Conservation (phyloP, 805 yeast species). For the Wickerhamomyces rabaulensis region DNA sequence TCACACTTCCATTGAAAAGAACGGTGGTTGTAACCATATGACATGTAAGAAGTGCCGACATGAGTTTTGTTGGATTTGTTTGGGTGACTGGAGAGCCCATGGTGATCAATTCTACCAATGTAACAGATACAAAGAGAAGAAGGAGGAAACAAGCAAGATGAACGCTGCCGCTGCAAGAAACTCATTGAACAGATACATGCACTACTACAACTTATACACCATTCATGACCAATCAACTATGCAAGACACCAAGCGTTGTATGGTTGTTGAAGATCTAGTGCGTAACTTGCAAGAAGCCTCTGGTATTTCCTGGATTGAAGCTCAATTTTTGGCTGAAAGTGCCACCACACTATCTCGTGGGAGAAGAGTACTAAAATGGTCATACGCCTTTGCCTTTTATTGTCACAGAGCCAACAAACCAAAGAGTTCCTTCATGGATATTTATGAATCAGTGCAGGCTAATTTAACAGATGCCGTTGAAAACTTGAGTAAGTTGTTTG, state of each 20-base stretch:
- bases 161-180: constrained; percentile 34
- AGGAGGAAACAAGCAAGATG: constrained; percentile 24
- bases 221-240: constrained; percentile 73
- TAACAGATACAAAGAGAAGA: constrained; percentile 42
- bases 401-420: constrained; percentile 28
- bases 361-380: constrained; percentile 81
- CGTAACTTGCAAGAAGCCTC: constrained; percentile 57
- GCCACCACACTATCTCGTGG: constrained; percentile 60
- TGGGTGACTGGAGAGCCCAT: constrained; percentile 70
- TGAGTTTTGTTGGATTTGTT: constrained; percentile 94
- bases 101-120: constrained; percentile 63
- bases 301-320: constrained; percentile 80
- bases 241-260: constrained; percentile 61
- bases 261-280: constrained; percentile 59
- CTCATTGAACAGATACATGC: constrained; percentile 61
- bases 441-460: constrained; percentile 69
- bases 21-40: constrained; percentile 98
- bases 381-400: constrained; percentile 77
- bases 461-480: constrained; percentile 63
- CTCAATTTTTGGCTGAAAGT: constrained; percentile 75
- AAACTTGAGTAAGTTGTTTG: constrained; percentile 56
- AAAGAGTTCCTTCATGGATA: constrained; percentile 45
- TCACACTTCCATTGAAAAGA: constrained; percentile 73
- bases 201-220: constrained; percentile 67
- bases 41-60: constrained; percentile 68